These are phyloP conservation scores for Rheum nobile DNA, from an alignment of 148 eudicot genomes.

Conservation along the genomic window DNA sequence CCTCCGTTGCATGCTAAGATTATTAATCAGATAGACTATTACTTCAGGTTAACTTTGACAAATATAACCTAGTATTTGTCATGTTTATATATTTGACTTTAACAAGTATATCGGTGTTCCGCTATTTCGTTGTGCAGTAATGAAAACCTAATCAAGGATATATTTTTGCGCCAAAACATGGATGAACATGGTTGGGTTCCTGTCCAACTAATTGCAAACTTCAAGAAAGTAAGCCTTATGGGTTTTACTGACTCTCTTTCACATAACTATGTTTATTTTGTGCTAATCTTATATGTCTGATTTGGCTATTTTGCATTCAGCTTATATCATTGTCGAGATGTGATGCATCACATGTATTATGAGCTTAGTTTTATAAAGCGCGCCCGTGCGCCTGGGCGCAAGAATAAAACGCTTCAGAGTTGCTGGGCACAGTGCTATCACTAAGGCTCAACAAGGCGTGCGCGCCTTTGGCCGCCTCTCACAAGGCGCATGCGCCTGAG, in stretches of 20 bases:
- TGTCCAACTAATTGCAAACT: conserved; percentile 49
- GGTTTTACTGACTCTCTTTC: not conserved
- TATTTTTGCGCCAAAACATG: conserved; percentile 61
- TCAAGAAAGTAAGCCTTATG: conserved; percentile 46
- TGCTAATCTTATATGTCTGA: not conserved
- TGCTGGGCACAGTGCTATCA: too few species aligned
- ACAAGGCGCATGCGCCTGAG: too few species aligned
- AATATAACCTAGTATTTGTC: not conserved
- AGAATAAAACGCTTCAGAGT: too few species aligned
- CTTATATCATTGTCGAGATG: not conserved
- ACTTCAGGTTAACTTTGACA: conserved; percentile 54
- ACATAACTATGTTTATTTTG: not conserved
- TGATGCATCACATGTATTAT: not conserved
- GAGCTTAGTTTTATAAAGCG: too few species aligned
- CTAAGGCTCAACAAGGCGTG: too few species aligned
- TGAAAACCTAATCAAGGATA: conserved; percentile 70
- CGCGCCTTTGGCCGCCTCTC: too few species aligned
- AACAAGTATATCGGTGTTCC: not conserved
- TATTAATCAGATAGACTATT: conserved; percentile 66
- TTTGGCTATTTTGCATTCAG: not conserved
- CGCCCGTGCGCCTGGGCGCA: too few species aligned
- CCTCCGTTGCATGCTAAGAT: conserved; percentile 42
- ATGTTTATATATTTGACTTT: not conserved
- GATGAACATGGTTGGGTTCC: conserved; percentile 89
- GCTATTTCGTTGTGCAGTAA: conserved; percentile 29